Base-by-base conservation (phyloP, 345 rosid species). In the Excoecaria cochinchinensis region DNA sequence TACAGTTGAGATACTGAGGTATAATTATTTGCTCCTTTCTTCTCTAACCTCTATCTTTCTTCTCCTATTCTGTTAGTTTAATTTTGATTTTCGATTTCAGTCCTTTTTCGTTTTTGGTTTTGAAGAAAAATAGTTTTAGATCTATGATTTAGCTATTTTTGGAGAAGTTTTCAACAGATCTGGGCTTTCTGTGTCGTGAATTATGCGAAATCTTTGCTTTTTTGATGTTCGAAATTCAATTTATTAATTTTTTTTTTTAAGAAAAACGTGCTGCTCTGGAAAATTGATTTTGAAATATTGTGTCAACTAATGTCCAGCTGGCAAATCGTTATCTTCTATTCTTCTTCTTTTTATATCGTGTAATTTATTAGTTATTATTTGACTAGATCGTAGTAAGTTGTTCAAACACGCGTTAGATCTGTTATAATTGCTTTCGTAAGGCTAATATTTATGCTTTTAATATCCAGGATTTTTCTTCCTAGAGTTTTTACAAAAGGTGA, bases 321-420 rank as follows among this genome's bases (percentile, higher is more conserved):
- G 46, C 56, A 25, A 47, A n/a, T 48, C 0, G 0, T 42, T 8
- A 22, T 21, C 13, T 50, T 21, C 0, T 19, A 1, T 9, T 9
- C 42, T 25, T 9, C 42, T 25, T 55, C 22, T 3, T 65, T 40
- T 24, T 10, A 4, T 24, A 4, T 24, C 25, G 10, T 58, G 36
- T 21, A 59, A 24, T 59, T 59, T 25, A 24, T 59, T 63, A 19
- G 46, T 11, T 64, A 31, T 72, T 72, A n/a, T 14, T 74, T 74
- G 76, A 74, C 78, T 74, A 71, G 88, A 87, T 79, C 77, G 83
- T 19, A 79, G 66, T 66, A 25, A 69, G 24, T 42, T 51, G 19
- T 66, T 42, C 53, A 22, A 11, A 56, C 42, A 55, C 24, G 77
- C 42, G 70, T 63, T 56, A 63, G 70, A 70, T 76, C 70, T 62